These are phyloP conservation scores for Salix purpurea DNA, from an alignment of 345 rosid genomes.

Conservation along the genomic window DNA sequence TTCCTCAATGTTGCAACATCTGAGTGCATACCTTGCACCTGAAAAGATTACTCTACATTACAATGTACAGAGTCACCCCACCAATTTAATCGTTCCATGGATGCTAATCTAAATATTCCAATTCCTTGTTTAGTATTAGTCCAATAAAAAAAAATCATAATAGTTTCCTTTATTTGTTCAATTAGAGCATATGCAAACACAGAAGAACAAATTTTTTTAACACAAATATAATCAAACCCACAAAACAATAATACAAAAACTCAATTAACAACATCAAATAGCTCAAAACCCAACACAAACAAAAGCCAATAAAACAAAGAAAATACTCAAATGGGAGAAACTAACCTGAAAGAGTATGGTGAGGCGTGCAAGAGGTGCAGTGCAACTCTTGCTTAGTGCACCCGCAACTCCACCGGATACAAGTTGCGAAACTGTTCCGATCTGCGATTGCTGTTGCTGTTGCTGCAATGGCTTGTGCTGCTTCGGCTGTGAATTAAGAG, in stretches of 20 bases:
- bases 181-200: not conserved
- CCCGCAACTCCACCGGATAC: slow-evolving; percentile 33
- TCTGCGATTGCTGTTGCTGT: slow-evolving; percentile 21
- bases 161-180: not conserved
- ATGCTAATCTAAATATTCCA: not conserved
- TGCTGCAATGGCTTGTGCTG: slow-evolving; percentile 1
- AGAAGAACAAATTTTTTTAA: not conserved
- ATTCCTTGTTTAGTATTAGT: not conserved
- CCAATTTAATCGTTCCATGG: not conserved
- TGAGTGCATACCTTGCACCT: slow-evolving; percentile 96
- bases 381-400: slow-evolving; percentile 31
- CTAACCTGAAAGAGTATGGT: slow-evolving; percentile 33
- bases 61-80: not conserved
- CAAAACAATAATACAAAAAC: not conserved
- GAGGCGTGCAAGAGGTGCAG: slow-evolving; percentile 36
- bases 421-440: slow-evolving; percentile 26
- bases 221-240: not conserved
- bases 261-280: not conserved
- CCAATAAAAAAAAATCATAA: not conserved
- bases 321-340: not conserved
- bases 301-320: not conserved
- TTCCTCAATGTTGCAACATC: slow-evolving; percentile 57
- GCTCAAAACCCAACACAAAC: not conserved
- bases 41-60: not conserved
- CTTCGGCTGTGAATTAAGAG: slow-evolving; percentile 19